Base-by-base conservation (phyloP, 805 yeast genomes). In the Yarrowia alimentaria region DNA sequence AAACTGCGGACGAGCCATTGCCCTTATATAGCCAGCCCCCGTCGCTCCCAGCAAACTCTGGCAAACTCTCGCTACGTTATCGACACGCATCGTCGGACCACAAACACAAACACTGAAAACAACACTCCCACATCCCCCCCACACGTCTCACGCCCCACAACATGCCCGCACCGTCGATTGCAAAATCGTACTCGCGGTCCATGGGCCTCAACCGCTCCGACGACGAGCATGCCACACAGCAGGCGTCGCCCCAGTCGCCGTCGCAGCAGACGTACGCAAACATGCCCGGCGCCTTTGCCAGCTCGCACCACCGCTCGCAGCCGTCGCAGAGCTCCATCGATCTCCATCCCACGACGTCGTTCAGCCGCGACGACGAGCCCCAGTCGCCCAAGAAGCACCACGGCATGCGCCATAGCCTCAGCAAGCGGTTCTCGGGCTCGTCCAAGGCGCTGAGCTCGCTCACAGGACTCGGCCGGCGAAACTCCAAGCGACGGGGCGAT, bases 81-180 rank as follows among this genome's bases (percentile, higher is more conserved):
- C n/a, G n/a, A 19, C 33, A 24, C 33, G 33, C 33, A 28, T 40
- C 47, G 47, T 40, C 47, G 47, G 33, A 32, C 47, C 47, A 40
- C 47, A 40, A 40, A 22, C 10, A 22, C 32, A 40, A 26, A 40
- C 33, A 40, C 19, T 18, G n/a, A 38, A 26, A 26, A 14, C 32
- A 40, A 21, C 24, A n/a, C n/a, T n/a, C n/a, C n/a, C n/a, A n/a
- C n/a, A n/a, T n/a, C n/a, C n/a, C n/a, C n/a, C n/a, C n/a, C n/a
- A n/a, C n/a, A n/a, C n/a, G n/a, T n/a, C n/a, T n/a, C n/a, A n/a
- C n/a, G n/a, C n/a, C n/a, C n/a, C n/a, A n/a, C n/a, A n/a, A n/a
- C 25, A 40, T 40, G 47, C 47, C 47, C 25, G 47, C 47, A 20
- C 47, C 47, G 47, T 40, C 47, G 47, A 40, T 40, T 40, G 47